These are phyloP conservation scores for Fusarium chuoi DNA, from an alignment of 2,329 filamentous ascomycete genomes.

Conservation along the genomic window DNA sequence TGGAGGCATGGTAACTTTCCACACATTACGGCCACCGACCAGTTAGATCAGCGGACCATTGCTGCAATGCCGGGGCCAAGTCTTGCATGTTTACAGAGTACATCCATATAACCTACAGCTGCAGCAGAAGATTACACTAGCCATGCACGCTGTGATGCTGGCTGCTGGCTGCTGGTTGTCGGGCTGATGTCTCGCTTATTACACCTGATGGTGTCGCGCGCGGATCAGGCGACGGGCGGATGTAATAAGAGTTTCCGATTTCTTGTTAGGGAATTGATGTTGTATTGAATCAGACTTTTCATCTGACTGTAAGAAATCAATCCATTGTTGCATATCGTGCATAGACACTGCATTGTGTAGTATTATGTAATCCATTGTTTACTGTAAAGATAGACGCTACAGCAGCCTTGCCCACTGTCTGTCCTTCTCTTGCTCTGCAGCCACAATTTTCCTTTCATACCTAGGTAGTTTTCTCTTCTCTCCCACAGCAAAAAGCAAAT, in stretches of 20 bases:
- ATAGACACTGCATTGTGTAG: background rate
- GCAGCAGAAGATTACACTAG: background rate
- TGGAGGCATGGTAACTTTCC: background rate
- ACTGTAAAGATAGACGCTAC: background rate
- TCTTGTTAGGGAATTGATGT: background rate
- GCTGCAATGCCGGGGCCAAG: background rate
- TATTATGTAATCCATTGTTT: background rate
- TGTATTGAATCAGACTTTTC: background rate
- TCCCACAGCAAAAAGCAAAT: background rate
- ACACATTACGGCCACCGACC: background rate
- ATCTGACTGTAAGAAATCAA: background rate
- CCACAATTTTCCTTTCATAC: background rate
- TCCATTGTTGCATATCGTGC: background rate
- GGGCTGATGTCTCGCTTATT: background rate
- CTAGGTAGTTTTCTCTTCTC: background rate
- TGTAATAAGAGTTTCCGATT: background rate
- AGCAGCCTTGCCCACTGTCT: background rate
- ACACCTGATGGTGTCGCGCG: background rate
- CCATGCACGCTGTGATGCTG: background rate
- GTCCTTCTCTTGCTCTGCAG: background rate
- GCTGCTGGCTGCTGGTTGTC: background rate
- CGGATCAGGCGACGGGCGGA: background rate
- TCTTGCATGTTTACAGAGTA: background rate
- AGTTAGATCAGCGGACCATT: background rate
- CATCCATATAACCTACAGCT: no score